A percentile compares a stretch with the other conserved stretches of the same genome.
Conservation (phyloP, 1,139 yeast genomes). For the Blastobotrys illinoisensis region DNA sequence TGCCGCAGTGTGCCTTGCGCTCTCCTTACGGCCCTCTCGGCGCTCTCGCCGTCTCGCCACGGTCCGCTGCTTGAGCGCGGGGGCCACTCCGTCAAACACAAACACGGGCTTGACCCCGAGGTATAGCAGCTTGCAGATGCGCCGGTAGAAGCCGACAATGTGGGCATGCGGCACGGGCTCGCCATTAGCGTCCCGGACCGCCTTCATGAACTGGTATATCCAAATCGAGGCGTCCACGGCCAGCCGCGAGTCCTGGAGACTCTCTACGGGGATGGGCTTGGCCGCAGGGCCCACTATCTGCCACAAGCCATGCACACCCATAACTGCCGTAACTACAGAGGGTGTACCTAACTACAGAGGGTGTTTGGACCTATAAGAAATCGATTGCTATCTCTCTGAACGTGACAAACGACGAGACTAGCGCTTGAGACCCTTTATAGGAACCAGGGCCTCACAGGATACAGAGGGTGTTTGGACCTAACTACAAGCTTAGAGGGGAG, state of each 20-base stretch:
- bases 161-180: constrained; percentile 75
- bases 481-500: no score
- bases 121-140: constrained; percentile 84
- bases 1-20: constrained; percentile 71
- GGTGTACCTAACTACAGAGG: no score
- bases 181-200: constrained; percentile 85
- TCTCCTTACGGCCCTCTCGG: constrained; percentile 69
- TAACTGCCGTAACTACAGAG: constrained; percentile 27
- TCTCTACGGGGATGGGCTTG: constrained; percentile 82
- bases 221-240: constrained; percentile 99
- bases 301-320: constrained; percentile 99
- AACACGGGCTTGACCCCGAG: constrained; percentile 90
- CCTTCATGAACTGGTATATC: constrained; percentile 95
- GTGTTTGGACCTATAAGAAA: no score
- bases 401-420: no score
- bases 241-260: constrained; percentile 63
- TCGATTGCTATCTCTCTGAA: no score
- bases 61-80: constrained; percentile 72
- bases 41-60: constrained; percentile 63
- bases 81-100: constrained; percentile 98
- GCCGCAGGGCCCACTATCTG: constrained; percentile 87
- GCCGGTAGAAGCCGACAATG: constrained; percentile 85
- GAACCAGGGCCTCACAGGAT: no score
- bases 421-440: no score
- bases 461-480: no score